A percentile compares a stretch with the other conserved stretches of the same genome.
Evolutionary conservation across 768 basidiomycete species (phyloP).

Genomic region (Boletus sp.): DNA sequence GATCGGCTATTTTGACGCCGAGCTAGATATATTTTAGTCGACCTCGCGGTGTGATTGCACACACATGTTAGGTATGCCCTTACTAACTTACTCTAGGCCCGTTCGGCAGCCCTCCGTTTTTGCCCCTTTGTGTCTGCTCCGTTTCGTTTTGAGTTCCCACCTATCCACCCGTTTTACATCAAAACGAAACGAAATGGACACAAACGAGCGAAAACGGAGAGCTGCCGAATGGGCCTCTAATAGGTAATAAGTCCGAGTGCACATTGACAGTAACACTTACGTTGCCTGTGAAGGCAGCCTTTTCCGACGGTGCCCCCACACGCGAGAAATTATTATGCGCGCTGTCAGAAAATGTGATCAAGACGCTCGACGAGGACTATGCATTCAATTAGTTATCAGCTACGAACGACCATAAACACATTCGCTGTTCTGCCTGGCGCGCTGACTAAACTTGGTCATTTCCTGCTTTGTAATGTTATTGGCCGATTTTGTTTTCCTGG

Average conservation of each 20-base stretch:
- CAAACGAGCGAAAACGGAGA: background rate
- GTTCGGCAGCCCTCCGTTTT: too few relatives aligned
- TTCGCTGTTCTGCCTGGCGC: background rate
- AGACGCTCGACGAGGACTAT: background rate
- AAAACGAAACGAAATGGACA: too few relatives aligned
- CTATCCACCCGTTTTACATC: too few relatives aligned
- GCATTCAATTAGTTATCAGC: background rate
- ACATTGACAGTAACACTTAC: background rate
- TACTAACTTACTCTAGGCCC: too few relatives aligned
- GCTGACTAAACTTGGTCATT: background rate
- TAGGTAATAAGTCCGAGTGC: background rate
- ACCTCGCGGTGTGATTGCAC: background rate
- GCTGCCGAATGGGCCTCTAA: too few relatives aligned
- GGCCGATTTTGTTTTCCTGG: background rate
- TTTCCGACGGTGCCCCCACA: background rate
- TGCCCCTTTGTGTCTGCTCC: too few relatives aligned
- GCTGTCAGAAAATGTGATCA: background rate
- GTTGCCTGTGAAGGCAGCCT: background rate
- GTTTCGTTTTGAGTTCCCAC: too few relatives aligned
- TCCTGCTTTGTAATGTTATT: background rate
- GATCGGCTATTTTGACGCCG: background rate
- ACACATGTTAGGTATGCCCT: too few relatives aligned
- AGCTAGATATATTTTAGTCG: background rate
- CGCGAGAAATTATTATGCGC: background rate
- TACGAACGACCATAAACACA: background rate